Base-by-base conservation (phyloP, 805 yeast genomes). In the Yarrowia yakushimensis region DNA sequence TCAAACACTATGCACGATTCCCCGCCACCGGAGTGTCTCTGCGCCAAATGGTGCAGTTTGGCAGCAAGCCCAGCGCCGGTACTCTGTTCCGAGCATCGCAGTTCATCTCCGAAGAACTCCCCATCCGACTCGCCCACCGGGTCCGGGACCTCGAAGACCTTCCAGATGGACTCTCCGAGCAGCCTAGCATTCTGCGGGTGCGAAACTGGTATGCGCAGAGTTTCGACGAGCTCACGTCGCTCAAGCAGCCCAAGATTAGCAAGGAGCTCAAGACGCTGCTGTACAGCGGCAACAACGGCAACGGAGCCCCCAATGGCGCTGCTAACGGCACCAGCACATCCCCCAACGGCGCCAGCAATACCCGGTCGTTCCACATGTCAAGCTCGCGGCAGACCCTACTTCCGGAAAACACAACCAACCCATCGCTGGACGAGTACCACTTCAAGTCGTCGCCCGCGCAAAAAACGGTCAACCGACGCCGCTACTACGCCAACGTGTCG, bases 11-110 rank as follows among this genome's bases (percentile, higher is more conserved):
- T 77, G 91, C 96, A 3, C 78, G 80, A 60, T 80, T 85, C 66
- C 87, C 90, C 12, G 94, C 92, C 46, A 88, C 96, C 2, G 91
- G 96, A 0, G 90, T 90, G 2, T 85, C 91, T 2, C 76, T 90
- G 65, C 79, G 90, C 63, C 96, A 90, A 72, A 90, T 90, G 96
- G 97, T 90, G 18, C 94, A 88, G 71, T 88, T 90, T 76, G 97
- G 97, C 2, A 85, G 86, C 10, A 77, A 81, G 46, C 94, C 96
- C 7, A 80, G 83, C 31, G 88, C 88, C 13, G 96, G 96, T 2
- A 82, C 88, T 11, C 76, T 89, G 41, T 91, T 87, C 72, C 81
- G 88, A 50, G 96, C 96, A 0, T 86, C 92, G 7, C 88, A 87
- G 72, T 90, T 90, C 71, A 85, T 88, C 10, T 89, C 87, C 1